phyloP scores from a whole-genome alignment of 208 protist species.

The Crithidia thermophila region DNA sequence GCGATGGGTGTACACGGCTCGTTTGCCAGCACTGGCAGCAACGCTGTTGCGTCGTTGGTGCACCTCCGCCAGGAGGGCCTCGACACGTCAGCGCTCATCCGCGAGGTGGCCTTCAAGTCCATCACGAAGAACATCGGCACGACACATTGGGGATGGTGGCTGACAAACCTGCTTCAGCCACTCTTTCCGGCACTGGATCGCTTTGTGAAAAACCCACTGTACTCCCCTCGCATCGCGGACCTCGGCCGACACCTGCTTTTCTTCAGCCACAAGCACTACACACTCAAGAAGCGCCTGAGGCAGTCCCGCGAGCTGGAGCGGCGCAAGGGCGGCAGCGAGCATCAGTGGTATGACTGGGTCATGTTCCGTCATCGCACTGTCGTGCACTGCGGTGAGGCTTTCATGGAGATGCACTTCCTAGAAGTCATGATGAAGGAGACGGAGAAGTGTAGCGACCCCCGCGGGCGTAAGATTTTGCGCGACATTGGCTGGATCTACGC shows the following conservation, averaged over 20 bases:
- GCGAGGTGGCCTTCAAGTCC: slow-evolving; percentile 83
- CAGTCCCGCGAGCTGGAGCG: slow-evolving; percentile 82
- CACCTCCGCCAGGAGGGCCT: slow-evolving; percentile 78
- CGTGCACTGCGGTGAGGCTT: slow-evolving; percentile 88
- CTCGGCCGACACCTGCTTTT: slow-evolving; percentile 89
- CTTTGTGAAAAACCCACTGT: slow-evolving; percentile 88
- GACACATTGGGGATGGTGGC: slow-evolving; percentile 91
- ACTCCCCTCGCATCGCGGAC: slow-evolving; percentile 87
- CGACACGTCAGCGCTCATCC: slow-evolving; percentile 74
- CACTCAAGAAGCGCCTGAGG: slow-evolving; percentile 69
- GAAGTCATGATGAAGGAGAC: slow-evolving; percentile 85
- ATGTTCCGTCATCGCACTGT: slow-evolving; percentile 89
- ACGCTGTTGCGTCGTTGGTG: slow-evolving; percentile 47
- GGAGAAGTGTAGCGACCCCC: slow-evolving; percentile 72
- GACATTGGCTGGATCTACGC: slow-evolving; percentile 91
- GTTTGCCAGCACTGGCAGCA: slow-evolving; percentile 51
- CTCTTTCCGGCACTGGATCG: slow-evolving; percentile 67
- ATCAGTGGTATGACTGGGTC: slow-evolving; percentile 91
- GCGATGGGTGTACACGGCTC: slow-evolving; percentile 73
- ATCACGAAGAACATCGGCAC: slow-evolving; percentile 86
- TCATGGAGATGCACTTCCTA: slow-evolving; percentile 86
- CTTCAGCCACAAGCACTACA: slow-evolving; percentile 90
- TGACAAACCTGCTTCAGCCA: slow-evolving; percentile 64
- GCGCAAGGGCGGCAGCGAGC: slow-evolving; percentile 79
- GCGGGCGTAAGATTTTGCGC: slow-evolving; percentile 82